Conservation (phyloP, 768 basidiomycete species). For the Guyanaporus albipodus region DNA sequence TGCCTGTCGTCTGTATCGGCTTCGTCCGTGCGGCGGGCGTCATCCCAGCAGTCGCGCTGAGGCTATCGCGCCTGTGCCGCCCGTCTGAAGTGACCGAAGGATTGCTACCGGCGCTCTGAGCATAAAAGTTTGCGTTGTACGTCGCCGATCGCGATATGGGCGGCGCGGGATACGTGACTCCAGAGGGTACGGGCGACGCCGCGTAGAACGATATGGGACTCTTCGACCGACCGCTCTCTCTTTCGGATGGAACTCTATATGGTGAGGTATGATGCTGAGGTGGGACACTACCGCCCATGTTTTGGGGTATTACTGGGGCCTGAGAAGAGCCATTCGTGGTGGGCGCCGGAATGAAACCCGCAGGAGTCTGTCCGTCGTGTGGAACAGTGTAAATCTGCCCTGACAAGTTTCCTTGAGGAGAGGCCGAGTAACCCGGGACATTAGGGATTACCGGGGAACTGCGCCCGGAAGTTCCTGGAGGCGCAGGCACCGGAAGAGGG, state of each 20-base stretch:
- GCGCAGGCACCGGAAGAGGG: conserved; percentile 25
- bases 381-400: conserved; percentile 13
- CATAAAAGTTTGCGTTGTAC: conserved; percentile 2
- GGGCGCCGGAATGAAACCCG: conserved; percentile 8
- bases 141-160: conserved; percentile 26
- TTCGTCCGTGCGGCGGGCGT: conserved; percentile 15
- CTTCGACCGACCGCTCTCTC: conserved; percentile 18
- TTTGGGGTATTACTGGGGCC: conserved; percentile 23
- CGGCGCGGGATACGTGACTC: conserved; percentile 25
- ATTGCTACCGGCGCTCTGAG: conserved; percentile 9
- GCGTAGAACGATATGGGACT: conserved; percentile 25
- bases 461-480: conserved; percentile 9
- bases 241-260: conserved; percentile 17
- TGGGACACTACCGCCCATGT: conserved; percentile 2
- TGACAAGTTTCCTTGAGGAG: conserved; percentile 7
- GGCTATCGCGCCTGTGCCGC: conserved; percentile 23
- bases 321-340: conserved; percentile 7
- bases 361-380: conserved; percentile 11
- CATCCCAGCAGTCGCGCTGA: conserved; percentile 24
- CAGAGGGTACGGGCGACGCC: conserved; percentile 23
- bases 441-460: conserved; percentile 14
- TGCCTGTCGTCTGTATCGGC: conserved; percentile 13
- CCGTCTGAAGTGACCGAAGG: conserved; percentile 24
- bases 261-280: conserved; percentile 12
- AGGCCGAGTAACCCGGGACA: conserved; percentile 9